Percentiles rank a stretch among this genome's conserved stretches.
Evolutionary conservation across 257 asterid species (phyloP).

Genomic region (Thymus mandschuricus): DNA sequence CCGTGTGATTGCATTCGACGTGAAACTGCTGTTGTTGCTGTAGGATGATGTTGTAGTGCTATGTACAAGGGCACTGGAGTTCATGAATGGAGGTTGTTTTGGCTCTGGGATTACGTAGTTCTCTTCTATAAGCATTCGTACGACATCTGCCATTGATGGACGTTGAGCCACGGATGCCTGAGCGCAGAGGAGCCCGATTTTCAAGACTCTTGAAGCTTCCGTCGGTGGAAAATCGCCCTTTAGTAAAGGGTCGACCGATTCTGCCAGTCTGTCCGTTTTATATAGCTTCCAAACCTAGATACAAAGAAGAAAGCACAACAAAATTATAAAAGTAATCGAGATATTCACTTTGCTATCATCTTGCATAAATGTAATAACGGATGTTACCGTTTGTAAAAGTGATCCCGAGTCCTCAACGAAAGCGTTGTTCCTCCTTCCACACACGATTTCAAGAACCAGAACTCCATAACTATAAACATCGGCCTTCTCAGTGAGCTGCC

Average conservation of each 20-base stretch:
- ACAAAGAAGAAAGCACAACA: constrained; percentile 11
- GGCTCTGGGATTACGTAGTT: constrained; percentile 64
- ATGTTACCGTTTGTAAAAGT: constrained; percentile 72
- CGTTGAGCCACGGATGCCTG: constrained; percentile 80
- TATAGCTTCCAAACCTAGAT: constrained; percentile 74
- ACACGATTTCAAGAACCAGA: constrained; percentile 79
- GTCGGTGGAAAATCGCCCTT: constrained; percentile 52
- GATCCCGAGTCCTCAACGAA: constrained; percentile 67
- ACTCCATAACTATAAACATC: constrained; percentile 88
- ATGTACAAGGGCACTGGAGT: constrained; percentile 41
- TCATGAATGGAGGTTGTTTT: constrained; percentile 79
- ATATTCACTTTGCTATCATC: neutral
- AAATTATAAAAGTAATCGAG: neutral
- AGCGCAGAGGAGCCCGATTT: constrained; percentile 71
- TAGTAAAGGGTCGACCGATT: constrained; percentile 58
- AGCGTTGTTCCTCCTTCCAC: constrained; percentile 76
- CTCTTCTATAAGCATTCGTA: constrained; percentile 62
- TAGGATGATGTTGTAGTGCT: constrained; percentile 54
- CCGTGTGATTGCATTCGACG: constrained; percentile 39
- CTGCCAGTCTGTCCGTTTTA: constrained; percentile 53
- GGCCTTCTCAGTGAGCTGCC: constrained; percentile 97
- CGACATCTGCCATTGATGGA: constrained; percentile 83
- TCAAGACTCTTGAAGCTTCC: constrained; percentile 58
- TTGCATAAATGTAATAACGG: neutral
- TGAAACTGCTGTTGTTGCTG: constrained; percentile 47